A percentile compares a stretch with the other conserved stretches of the same genome.
phyloP scores from a whole-genome alignment of 2,329 filamentous ascomycete genomes.

The Penicillium sp. region DNA sequence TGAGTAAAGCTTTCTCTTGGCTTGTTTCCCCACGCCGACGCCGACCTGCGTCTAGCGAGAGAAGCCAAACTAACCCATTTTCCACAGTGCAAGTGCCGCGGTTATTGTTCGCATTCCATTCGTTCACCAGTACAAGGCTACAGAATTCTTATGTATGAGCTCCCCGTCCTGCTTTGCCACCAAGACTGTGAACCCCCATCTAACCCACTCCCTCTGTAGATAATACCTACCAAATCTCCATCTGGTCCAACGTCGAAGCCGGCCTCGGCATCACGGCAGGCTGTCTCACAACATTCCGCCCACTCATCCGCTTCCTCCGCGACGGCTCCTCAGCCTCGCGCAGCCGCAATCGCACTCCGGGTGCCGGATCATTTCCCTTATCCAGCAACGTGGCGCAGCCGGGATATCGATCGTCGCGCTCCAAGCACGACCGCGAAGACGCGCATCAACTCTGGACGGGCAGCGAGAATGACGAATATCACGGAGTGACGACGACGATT shows the following conservation, averaged over 20 bases:
- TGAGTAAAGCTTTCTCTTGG: slow-evolving; percentile 17
- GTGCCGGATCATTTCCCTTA: slow-evolving; percentile 24
- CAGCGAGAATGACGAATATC: slow-evolving; percentile 21
- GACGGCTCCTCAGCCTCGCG: slow-evolving; percentile 24
- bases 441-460: slow-evolving; percentile 23
- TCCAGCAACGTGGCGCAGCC: slow-evolving; percentile 16
- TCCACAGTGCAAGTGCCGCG: slow-evolving; percentile 28
- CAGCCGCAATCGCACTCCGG: slow-evolving; percentile 14
- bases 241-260: slow-evolving; percentile 39
- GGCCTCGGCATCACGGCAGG: slow-evolving; percentile 43
- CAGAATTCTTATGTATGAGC: slow-evolving; percentile 30
- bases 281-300: slow-evolving; percentile 44
- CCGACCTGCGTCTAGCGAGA: not conserved
- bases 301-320: slow-evolving; percentile 44
- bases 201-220: slow-evolving; percentile 21
- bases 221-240: slow-evolving; percentile 48
- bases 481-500: slow-evolving; percentile 28
- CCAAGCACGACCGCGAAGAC: slow-evolving; percentile 12
- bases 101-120: slow-evolving; percentile 31
- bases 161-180: not conserved
- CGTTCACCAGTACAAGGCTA: slow-evolving; percentile 19
- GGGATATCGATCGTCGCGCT: slow-evolving; percentile 12
- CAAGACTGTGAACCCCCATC: not conserved
- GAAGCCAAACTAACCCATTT: slow-evolving; percentile 2
- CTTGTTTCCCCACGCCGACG: slow-evolving; percentile 7